Conservation (phyloP, 2,329 filamentous ascomycete genomes). For the Orbilia oligospora region DNA sequence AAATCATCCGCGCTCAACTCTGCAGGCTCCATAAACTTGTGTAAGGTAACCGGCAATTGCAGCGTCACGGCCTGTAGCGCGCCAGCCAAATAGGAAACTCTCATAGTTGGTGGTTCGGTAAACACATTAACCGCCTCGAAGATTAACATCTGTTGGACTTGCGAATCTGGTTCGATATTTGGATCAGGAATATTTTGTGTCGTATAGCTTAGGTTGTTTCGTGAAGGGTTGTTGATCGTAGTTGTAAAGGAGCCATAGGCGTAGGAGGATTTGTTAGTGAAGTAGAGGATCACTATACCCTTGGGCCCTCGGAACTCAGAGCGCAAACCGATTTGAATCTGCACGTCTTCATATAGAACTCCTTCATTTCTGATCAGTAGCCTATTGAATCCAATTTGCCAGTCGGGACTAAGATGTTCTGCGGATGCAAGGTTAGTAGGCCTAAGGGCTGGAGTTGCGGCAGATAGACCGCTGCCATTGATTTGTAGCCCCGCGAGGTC, state of each 20-base stretch:
- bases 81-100: conserved; percentile 93
- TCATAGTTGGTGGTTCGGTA: conserved; percentile 86
- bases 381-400: conserved; percentile 90
- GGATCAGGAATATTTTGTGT: conserved; percentile 90
- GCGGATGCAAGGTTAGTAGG: conserved; percentile 90
- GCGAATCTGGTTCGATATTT: conserved; percentile 79
- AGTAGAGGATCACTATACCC: conserved; percentile 95
- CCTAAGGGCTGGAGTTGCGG: conserved; percentile 73
- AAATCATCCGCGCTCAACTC: conserved; percentile 91
- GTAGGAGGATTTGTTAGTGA: conserved; percentile 91
- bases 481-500: conserved; percentile 89
- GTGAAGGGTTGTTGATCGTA: conserved; percentile 81
- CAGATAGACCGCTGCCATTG: conserved; percentile 70
- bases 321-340: conserved; percentile 90
- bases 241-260: conserved; percentile 93
- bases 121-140: conserved; percentile 90
- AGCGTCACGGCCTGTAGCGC: conserved; percentile 92
- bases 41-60: conserved; percentile 86
- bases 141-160: conserved; percentile 94
- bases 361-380: conserved; percentile 85
- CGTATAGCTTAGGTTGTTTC: conserved; percentile 83
- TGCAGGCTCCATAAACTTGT: conserved; percentile 97
- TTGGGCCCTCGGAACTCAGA: conserved; percentile 97
- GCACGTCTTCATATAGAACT: conserved; percentile 92
- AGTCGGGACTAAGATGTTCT: conserved; percentile 91